These are phyloP conservation scores for Coemansia erecta DNA, from an alignment of 192 early-diverging fungal genomes.

Conservation along the genomic window DNA sequence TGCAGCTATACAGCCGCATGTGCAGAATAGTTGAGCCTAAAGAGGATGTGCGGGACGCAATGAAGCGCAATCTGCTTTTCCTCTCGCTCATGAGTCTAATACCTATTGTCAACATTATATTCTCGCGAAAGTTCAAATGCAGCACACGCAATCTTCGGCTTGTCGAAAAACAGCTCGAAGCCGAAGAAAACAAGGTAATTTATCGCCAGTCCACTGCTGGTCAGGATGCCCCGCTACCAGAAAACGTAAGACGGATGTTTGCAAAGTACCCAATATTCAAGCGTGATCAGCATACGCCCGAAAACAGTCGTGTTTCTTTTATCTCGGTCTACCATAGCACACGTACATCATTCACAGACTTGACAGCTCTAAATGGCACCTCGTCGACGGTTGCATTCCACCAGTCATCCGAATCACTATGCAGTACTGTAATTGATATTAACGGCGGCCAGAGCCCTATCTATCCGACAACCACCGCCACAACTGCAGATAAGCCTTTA, in stretches of 20 bases:
- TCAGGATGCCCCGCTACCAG: constrained; percentile 13
- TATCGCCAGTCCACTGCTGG: constrained; percentile 1
- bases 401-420: background rate
- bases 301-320: constrained; percentile 2
- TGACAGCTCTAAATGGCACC: background rate
- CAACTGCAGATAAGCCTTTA: no score
- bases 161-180: constrained; percentile 27
- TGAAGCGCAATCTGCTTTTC: constrained; percentile 30
- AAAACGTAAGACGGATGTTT: constrained; percentile 20
- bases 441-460: background rate
- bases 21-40: constrained; percentile 12
- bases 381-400: background rate
- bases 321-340: constrained; percentile 30
- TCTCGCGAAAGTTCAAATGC: constrained; percentile 41
- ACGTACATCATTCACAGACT: constrained; percentile 16
- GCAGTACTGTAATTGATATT: constrained; percentile 13
- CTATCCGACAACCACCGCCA: background rate
- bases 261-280: constrained; percentile 24
- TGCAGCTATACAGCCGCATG: constrained; percentile 17
- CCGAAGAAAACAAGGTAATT: constrained; percentile 17
- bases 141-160: constrained; percentile 37
- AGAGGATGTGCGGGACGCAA: constrained; percentile 5
- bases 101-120: constrained; percentile 38
- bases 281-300: constrained; percentile 8
- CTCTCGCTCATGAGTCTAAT: constrained; percentile 24